Evolutionary conservation across 2,329 filamentous ascomycete species (phyloP).

Genomic region (Coniella lustricola): DNA sequence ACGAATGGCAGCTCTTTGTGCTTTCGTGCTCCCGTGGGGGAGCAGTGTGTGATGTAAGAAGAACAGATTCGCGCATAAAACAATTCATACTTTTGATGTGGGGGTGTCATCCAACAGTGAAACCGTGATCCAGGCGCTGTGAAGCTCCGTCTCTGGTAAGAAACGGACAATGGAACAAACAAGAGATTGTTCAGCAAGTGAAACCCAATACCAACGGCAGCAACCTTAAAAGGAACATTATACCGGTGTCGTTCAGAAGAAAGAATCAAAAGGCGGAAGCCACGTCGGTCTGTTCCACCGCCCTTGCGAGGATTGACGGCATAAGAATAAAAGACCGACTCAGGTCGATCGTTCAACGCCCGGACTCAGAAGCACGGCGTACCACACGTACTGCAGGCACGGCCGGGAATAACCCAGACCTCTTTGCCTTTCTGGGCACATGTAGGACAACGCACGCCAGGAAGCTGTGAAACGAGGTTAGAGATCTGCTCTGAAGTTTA

Average conservation of each 20-base stretch:
- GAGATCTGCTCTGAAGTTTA: background rate
- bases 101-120: no score
- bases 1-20: conserved; percentile 11
- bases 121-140: conserved; percentile 8
- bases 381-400: conserved; percentile 43
- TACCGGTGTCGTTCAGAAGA: background rate
- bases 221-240: background rate
- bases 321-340: background rate
- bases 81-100: background rate
- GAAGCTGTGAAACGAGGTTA: conserved; percentile 26
- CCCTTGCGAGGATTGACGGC: background rate
- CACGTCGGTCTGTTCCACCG: background rate
- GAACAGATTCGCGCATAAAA: background rate
- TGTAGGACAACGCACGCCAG: conserved; percentile 46
- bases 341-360: conserved; percentile 3
- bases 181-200: conserved; percentile 6
- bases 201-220: conserved; percentile 6
- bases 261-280: background rate
- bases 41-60: background rate
- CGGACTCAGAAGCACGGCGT: conserved; percentile 30
- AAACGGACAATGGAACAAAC: conserved; percentile 8
- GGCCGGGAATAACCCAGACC: conserved; percentile 50
- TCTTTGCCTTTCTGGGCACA: conserved; percentile 43
- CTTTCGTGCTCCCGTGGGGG: conserved; percentile 12
- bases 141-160: conserved; percentile 14